Conservation (phyloP, 805 yeast species). For the Wickerhamiella hasegawae region DNA sequence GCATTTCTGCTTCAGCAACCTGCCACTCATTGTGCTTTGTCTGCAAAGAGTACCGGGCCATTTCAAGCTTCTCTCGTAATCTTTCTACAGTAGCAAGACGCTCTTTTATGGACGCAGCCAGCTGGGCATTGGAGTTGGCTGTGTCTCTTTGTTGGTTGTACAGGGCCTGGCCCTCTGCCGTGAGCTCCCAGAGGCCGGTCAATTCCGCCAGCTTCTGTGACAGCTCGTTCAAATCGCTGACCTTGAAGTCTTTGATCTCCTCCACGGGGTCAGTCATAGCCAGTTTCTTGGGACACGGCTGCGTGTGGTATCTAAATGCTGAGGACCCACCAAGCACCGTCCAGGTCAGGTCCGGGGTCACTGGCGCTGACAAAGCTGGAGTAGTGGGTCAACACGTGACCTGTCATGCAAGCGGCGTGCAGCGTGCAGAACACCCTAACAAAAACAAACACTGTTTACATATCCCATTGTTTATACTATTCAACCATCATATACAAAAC, state of each 20-base stretch:
- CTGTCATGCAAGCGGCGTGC: no score
- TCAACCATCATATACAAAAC: no score
- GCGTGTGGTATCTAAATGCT: no score
- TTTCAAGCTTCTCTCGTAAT: constrained; percentile 9
- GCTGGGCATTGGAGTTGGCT: constrained; percentile 15
- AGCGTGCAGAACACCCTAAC: no score
- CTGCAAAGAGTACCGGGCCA: background rate
- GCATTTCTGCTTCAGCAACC: constrained; percentile 18
- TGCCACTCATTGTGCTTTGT: constrained; percentile 5
- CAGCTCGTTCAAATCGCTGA: background rate
- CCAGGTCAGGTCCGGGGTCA: no score
- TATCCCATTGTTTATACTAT: no score
- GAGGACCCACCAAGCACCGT: no score
- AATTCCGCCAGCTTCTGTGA: background rate
- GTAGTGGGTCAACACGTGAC: no score
- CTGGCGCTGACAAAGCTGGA: no score
- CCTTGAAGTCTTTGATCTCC: background rate
- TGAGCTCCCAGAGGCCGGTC: constrained; percentile 13
- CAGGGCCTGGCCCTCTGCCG: constrained; percentile 14
- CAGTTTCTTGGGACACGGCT: no score
- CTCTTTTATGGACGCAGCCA: constrained; percentile 8
- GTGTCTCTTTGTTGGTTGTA: constrained; percentile 14
- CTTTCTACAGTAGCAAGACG: background rate
- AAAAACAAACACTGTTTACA: no score
- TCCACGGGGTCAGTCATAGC: background rate